Evolutionary conservation across 73 alveolate genomes (phyloP).

Genomic region (Stentor coeruleus): DNA sequence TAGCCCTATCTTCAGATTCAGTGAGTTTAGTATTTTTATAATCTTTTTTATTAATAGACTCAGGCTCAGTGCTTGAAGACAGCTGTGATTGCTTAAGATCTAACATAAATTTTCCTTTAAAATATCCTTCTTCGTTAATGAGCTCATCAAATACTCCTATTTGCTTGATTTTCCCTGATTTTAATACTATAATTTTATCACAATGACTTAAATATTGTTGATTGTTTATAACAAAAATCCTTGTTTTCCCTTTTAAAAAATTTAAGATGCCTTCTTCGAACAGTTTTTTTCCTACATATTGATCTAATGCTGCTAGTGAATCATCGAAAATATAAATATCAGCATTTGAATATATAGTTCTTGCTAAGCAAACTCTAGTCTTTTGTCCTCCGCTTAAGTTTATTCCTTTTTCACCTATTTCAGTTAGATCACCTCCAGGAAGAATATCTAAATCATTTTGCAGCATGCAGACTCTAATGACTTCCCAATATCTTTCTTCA

Average conservation of each 20-base stretch:
- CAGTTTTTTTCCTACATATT: slow-evolving; percentile 58
- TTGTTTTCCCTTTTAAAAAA: slow-evolving; percentile 39
- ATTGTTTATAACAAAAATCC: neutral
- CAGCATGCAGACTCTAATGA: slow-evolving; percentile 48
- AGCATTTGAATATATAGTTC: slow-evolving; percentile 68
- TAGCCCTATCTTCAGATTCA: too few relatives aligned
- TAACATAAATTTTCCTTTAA: neutral
- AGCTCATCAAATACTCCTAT: slow-evolving; percentile 23
- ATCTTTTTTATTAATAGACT: too few relatives aligned
- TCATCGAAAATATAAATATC: slow-evolving; percentile 73
- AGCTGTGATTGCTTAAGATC: neutral
- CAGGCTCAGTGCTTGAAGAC: neutral
- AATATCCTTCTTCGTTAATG: neutral
- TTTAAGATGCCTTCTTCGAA: slow-evolving; percentile 50
- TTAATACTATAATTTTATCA: slow-evolving; percentile 47
- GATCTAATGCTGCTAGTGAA: slow-evolving; percentile 70
- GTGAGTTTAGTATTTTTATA: too few relatives aligned
- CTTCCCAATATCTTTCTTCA: slow-evolving; percentile 49
- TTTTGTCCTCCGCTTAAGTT: slow-evolving; percentile 68
- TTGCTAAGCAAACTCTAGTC: slow-evolving; percentile 67
- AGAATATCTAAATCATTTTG: slow-evolving; percentile 32
- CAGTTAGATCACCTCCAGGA: slow-evolving; percentile 54
- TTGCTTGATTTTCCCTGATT: slow-evolving; percentile 28
- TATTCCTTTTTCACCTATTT: slow-evolving; percentile 65
- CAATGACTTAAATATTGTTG: slow-evolving; percentile 7